phyloP scores from a whole-genome alignment of 129 eudicot species.

The Tagetes erecta region DNA sequence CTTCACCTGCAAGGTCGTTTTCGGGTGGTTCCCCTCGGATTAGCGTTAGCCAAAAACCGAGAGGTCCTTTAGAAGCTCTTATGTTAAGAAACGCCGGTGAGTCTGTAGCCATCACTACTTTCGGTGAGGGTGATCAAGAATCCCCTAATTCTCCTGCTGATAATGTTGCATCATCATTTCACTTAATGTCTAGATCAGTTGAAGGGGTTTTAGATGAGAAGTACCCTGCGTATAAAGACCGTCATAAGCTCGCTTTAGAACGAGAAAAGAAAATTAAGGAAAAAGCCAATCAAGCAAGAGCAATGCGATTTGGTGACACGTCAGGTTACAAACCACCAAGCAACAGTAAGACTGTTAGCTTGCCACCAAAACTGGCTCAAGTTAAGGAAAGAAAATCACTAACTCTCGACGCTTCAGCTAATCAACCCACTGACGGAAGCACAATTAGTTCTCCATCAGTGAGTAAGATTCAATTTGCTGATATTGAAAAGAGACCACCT shows the following conservation, averaged over 20 bases:
- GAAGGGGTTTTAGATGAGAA: constrained; percentile 88
- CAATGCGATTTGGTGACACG: constrained; percentile 68
- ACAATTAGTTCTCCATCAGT: constrained; percentile 45
- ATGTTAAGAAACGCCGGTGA: constrained; percentile 93
- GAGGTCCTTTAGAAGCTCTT: constrained; percentile 86
- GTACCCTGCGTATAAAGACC: constrained; percentile 90
- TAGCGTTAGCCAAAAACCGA: constrained; percentile 60
- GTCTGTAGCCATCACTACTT: constrained; percentile 80
- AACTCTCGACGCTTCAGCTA: constrained; percentile 48
- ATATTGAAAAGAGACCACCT: constrained; percentile 86
- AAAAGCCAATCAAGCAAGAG: constrained; percentile 94
- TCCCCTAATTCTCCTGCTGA: constrained; percentile 54
- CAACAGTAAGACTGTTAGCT: constrained; percentile 42
- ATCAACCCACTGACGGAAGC: constrained; percentile 42
- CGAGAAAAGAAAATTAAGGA: constrained; percentile 88
- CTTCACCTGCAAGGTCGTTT: constrained; percentile 87
- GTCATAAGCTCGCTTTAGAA: constrained; percentile 92
- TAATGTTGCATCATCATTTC: constrained; percentile 69
- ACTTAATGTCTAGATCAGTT: constrained; percentile 90
- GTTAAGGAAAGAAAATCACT: constrained; percentile 63
- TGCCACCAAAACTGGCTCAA: constrained; percentile 86
- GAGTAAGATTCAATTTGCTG: constrained; percentile 71
- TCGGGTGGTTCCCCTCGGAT: constrained; percentile 67
- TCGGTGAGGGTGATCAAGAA: constrained; percentile 71
- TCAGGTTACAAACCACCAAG: constrained; percentile 46